phyloP scores from a whole-genome alignment of 805 yeast species.

The Metschnikowia arizonensis region DNA sequence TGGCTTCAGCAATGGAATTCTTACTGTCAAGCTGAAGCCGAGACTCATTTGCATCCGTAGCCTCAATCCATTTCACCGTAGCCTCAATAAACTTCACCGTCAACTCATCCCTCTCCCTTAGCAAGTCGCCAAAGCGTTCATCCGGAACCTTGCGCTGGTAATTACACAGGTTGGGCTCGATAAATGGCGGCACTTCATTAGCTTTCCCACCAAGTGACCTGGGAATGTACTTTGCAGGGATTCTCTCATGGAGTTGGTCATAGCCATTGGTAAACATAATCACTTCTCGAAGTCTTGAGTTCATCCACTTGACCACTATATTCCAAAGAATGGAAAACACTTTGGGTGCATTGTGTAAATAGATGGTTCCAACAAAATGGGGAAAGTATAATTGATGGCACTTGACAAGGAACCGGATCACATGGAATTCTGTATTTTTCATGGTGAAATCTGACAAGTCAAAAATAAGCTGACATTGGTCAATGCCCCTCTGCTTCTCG shows the following conservation, averaged over 20 bases:
- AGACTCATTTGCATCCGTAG: constrained; percentile 8
- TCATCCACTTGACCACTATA: constrained; percentile 13
- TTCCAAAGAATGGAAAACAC: constrained; percentile 13
- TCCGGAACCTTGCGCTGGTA: constrained; percentile 11
- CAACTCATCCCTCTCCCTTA: constrained; percentile 13
- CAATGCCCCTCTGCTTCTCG: constrained; percentile 9
- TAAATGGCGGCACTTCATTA: constrained; percentile 6
- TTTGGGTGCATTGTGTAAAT: constrained; percentile 14
- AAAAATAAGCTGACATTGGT: constrained; percentile 11
- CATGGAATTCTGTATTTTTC: constrained; percentile 14
- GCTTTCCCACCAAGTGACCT: constrained; percentile 13
- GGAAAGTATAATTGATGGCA: constrained; percentile 12
- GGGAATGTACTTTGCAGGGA: constrained; percentile 11
- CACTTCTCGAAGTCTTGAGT: constrained; percentile 9
- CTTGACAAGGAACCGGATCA: constrained; percentile 9
- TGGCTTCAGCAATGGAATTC: constrained; percentile 7
- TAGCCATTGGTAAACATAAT: constrained; percentile 9
- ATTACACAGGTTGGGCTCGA: constrained; percentile 9
- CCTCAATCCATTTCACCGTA: constrained; percentile 15
- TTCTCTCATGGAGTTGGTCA: constrained; percentile 7
- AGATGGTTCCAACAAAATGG: constrained; percentile 10
- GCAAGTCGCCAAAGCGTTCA: constrained; percentile 6
- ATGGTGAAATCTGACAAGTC: constrained; percentile 14
- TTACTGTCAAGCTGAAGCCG: constrained; percentile 5
- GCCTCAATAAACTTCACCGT: constrained; percentile 11